phyloP scores from a whole-genome alignment of 2,329 filamentous ascomycete species.

The Alternaria arbusti region DNA sequence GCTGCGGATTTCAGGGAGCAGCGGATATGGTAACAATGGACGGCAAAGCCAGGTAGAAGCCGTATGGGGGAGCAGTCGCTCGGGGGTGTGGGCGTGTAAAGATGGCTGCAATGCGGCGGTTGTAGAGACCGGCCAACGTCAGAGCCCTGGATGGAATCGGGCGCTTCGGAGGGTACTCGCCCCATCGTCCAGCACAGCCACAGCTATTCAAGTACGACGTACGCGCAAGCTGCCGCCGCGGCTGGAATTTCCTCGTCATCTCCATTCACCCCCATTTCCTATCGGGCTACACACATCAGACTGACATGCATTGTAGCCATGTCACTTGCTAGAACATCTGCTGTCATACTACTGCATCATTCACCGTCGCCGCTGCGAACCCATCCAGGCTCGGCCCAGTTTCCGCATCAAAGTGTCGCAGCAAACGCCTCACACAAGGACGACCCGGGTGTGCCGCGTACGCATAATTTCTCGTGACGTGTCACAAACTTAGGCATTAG shows the following conservation, averaged over 20 bases:
- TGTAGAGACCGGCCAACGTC: constrained; percentile 9
- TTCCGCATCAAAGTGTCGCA: constrained; percentile 6
- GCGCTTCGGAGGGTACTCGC: constrained; percentile 11
- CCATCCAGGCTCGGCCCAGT: constrained; percentile 2
- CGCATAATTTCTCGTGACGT: constrained; percentile 22
- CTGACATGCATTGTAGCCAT: background rate
- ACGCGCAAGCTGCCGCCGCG: constrained; percentile 10
- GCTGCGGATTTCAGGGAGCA: constrained; percentile 5
- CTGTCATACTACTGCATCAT: background rate
- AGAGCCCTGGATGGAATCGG: constrained; percentile 11
- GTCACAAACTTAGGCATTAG: constrained; percentile 24
- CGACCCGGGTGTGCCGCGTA: constrained; percentile 11
- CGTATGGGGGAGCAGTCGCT: constrained; percentile 12
- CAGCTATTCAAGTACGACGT: constrained; percentile 13
- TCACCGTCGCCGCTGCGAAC: background rate
- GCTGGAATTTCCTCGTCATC: background rate
- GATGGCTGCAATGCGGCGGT: constrained; percentile 6
- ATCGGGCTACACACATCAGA: background rate
- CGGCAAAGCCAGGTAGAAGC: constrained; percentile 2
- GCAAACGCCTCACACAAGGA: background rate
- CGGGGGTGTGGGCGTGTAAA: constrained; percentile 12
- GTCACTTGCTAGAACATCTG: background rate
- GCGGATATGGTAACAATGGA: background rate
- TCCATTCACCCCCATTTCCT: background rate
- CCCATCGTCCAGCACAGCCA: constrained; percentile 20